phyloP scores from a whole-genome alignment of 2,329 filamentous ascomycete species.

The Dissoconium aciculare region DNA sequence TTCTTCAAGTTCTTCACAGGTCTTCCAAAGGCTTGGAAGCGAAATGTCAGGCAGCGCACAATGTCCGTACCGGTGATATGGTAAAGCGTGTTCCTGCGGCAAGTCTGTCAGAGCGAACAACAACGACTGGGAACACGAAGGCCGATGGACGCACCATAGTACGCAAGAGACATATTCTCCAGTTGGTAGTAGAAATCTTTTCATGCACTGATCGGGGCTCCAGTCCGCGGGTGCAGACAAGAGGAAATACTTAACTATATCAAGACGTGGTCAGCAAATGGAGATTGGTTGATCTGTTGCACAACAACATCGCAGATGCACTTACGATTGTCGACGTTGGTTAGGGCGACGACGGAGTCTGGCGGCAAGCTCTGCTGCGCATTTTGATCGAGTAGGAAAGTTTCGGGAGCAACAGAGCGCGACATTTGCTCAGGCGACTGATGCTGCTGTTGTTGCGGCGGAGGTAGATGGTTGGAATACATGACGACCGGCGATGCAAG shows the following conservation, averaged over 20 bases:
- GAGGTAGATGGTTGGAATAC: constrained; percentile 47
- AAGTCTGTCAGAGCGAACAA: constrained; percentile 5
- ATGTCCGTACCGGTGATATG: constrained; percentile 99
- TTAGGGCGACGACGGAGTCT: constrained; percentile 89
- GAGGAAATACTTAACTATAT: constrained; percentile 92
- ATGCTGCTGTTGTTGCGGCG: constrained; percentile 25
- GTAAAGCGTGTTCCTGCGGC: constrained; percentile 81
- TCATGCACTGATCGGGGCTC: constrained; percentile 91
- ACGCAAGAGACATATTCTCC: constrained; percentile 99
- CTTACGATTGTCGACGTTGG: constrained; percentile 96
- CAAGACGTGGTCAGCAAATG: neutral
- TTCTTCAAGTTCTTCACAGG: constrained; percentile 99
- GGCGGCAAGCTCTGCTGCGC: constrained; percentile 91
- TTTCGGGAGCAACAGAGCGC: constrained; percentile 66
- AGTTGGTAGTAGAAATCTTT: constrained; percentile 85
- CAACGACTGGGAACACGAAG: constrained; percentile 2
- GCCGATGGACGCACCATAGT: constrained; percentile 49
- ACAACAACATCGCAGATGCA: constrained; percentile 1
- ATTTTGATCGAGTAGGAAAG: constrained; percentile 94
- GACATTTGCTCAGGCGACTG: constrained; percentile 55
- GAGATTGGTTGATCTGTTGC: neutral
- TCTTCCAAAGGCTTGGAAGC: constrained; percentile 95
- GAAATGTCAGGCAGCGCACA: constrained; percentile 90
- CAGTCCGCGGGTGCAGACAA: constrained; percentile 97
- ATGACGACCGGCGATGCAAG: constrained; percentile 21